phyloP scores from a whole-genome alignment of 2,329 filamentous ascomycete species.

The Ilyonectria robusta region DNA sequence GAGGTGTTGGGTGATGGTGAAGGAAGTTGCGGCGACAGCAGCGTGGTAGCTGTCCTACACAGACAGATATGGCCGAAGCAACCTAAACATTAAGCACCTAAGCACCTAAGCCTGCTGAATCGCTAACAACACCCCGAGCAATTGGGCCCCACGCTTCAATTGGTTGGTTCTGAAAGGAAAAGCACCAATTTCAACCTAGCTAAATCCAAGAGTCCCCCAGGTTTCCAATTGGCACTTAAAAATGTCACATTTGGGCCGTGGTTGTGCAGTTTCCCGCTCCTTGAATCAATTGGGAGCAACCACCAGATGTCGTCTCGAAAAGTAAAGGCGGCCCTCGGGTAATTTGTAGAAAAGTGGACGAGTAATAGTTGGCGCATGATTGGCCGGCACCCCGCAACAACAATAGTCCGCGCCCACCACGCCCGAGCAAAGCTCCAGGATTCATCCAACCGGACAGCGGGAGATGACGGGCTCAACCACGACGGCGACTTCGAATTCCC shows the following conservation, averaged over 20 bases:
- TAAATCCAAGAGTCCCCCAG: neutral
- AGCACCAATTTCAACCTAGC: neutral
- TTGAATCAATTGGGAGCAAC: neutral
- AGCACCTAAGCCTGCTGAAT: neutral
- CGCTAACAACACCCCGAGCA: neutral
- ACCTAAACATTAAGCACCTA: too few species aligned
- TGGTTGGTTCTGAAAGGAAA: neutral
- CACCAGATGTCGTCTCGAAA: neutral
- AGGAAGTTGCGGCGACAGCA: too few species aligned
- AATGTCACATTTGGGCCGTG: neutral
- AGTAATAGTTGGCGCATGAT: constrained; percentile 50
- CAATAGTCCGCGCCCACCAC: constrained; percentile 51
- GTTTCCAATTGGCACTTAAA: neutral
- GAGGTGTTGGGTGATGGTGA: neutral
- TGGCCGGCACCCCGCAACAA: constrained; percentile 51
- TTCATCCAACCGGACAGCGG: constrained; percentile 47
- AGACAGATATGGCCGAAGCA: too few species aligned
- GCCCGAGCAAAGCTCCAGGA: constrained; percentile 50
- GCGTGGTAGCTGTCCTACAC: too few species aligned
- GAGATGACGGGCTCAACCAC: constrained; percentile 52
- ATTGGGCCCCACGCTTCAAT: neutral
- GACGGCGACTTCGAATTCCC: constrained; percentile 52
- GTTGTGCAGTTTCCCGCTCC: neutral
- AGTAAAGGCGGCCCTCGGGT: constrained; percentile 25
- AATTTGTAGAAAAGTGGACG: constrained; percentile 39